Evolutionary conservation across 805 yeast species (phyloP).

Genomic region (Scheffersomyces amazonensis): DNA sequence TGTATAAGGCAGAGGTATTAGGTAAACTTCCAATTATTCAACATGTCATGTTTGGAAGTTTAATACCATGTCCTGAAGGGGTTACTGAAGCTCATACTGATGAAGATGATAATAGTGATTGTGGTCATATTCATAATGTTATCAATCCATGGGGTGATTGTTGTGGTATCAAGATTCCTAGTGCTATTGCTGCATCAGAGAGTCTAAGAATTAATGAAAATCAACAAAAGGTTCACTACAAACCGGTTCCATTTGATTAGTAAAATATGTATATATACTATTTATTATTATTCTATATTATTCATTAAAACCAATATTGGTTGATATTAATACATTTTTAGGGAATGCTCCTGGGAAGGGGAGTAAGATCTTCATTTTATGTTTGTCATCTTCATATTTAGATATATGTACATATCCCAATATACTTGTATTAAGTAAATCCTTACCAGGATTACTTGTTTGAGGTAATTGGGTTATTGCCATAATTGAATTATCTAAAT

Average conservation of each 20-base stretch:
- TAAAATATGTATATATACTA: neutral
- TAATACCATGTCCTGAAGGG: slow-evolving; percentile 72
- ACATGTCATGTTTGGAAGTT: slow-evolving; percentile 81
- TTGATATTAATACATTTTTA: slow-evolving; percentile 65
- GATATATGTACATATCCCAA: slow-evolving; percentile 75
- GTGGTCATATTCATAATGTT: slow-evolving; percentile 17
- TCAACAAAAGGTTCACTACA: slow-evolving; percentile 17
- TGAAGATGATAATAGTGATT: slow-evolving; percentile 19
- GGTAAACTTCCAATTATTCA: slow-evolving; percentile 90
- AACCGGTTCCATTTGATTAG: slow-evolving; percentile 67
- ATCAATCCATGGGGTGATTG: slow-evolving; percentile 89
- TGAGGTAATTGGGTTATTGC: slow-evolving; percentile 48
- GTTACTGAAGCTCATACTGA: slow-evolving; percentile 34
- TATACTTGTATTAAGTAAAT: slow-evolving; percentile 56
- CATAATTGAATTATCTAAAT: slow-evolving; percentile 72
- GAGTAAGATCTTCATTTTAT: slow-evolving; percentile 64
- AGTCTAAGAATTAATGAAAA: slow-evolving; percentile 27
- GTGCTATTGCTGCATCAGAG: slow-evolving; percentile 88
- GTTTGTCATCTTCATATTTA: slow-evolving; percentile 72
- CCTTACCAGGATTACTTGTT: slow-evolving; percentile 39
- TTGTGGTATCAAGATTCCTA: slow-evolving; percentile 94
- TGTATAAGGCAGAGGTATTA: slow-evolving; percentile 93
- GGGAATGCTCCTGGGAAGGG: slow-evolving; percentile 92
- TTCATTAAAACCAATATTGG: slow-evolving; percentile 81
- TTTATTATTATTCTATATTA: slow-evolving; percentile 24